A percentile compares a stretch with the other conserved stretches of the same genome.
Conservation (phyloP, 129 eudicot species). For the Flaveria ramosissima region DNA sequence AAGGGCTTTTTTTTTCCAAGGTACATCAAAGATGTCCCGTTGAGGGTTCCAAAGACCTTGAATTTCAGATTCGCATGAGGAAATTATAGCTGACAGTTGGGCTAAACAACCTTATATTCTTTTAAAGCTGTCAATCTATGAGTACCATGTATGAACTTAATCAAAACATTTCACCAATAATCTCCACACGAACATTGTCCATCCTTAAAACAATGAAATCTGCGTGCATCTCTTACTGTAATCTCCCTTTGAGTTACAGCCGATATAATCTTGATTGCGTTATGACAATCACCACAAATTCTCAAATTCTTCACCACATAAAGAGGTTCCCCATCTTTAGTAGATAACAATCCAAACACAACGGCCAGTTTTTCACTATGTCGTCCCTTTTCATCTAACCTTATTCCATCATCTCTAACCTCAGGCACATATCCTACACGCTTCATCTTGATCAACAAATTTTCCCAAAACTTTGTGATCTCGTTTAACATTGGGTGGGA, state of each 20-base stretch:
- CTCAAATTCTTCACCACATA: slow-evolving; percentile 72
- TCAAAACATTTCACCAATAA: slow-evolving; percentile 55
- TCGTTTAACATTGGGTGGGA: slow-evolving; percentile 69
- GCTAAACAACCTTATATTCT: too few relatives aligned
- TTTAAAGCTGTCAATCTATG: neutral
- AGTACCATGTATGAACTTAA: neutral
- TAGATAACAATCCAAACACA: slow-evolving; percentile 67
- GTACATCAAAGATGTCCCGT: too few relatives aligned
- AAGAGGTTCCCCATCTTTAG: slow-evolving; percentile 53
- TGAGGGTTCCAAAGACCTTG: too few relatives aligned
- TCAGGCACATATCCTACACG: slow-evolving; percentile 67
- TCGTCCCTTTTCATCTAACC: slow-evolving; percentile 47
- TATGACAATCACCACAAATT: slow-evolving; percentile 85
- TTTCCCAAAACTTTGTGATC: slow-evolving; percentile 54
- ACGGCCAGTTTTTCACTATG: slow-evolving; percentile 84
- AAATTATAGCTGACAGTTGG: too few relatives aligned
- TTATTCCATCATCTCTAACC: slow-evolving; percentile 47
- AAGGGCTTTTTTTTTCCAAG: too few relatives aligned
- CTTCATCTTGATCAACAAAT: slow-evolving; percentile 54
- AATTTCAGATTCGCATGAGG: too few relatives aligned
- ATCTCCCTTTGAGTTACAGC: slow-evolving; percentile 67
- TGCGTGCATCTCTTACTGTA: slow-evolving; percentile 75
- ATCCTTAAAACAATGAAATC: slow-evolving; percentile 77
- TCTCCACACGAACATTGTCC: slow-evolving; percentile 83
- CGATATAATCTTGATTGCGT: slow-evolving; percentile 63